A percentile compares a stretch with the other conserved stretches of the same genome.
phyloP scores from a whole-genome alignment of 805 yeast species.

The Zygoascus tannicola region DNA sequence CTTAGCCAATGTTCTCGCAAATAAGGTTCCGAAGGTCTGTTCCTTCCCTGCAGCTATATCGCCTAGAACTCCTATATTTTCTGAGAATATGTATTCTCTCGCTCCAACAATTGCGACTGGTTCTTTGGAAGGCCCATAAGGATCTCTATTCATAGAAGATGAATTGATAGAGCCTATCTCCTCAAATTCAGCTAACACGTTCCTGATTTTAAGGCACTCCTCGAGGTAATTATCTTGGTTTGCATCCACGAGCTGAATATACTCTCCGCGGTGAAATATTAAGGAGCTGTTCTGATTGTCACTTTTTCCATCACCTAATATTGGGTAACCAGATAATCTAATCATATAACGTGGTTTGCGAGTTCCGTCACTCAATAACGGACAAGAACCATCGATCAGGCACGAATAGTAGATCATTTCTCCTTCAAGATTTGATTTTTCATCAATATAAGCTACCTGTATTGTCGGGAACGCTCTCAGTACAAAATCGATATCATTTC shows the following conservation, averaged over 20 bases:
- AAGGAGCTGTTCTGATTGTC: slow-evolving; percentile 76
- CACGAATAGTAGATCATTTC: slow-evolving; percentile 40
- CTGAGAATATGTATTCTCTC: slow-evolving; percentile 74
- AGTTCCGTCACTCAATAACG: slow-evolving; percentile 46
- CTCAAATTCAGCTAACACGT: slow-evolving; percentile 68
- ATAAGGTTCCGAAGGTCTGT: slow-evolving; percentile 78
- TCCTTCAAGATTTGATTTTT: slow-evolving; percentile 7
- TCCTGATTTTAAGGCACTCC: slow-evolving; percentile 71
- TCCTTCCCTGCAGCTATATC: slow-evolving; percentile 86
- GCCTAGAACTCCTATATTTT: slow-evolving; percentile 71
- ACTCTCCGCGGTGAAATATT: slow-evolving; percentile 71
- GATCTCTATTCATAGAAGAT: slow-evolving; percentile 23
- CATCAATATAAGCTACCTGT: slow-evolving; percentile 32
- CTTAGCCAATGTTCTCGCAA: slow-evolving; percentile 73
- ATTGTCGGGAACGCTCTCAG: slow-evolving; percentile 78
- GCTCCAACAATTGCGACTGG: slow-evolving; percentile 83
- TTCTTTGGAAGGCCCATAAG: slow-evolving; percentile 36
- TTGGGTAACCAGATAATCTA: slow-evolving; percentile 68
- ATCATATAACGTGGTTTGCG: slow-evolving; percentile 56
- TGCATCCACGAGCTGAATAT: slow-evolving; percentile 72
- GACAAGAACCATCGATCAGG: slow-evolving; percentile 64
- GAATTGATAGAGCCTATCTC: slow-evolving; percentile 28
- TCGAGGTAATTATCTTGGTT: slow-evolving; percentile 77
- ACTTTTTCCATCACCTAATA: slow-evolving; percentile 76
- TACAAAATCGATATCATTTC: slow-evolving; percentile 72